phyloP scores from a whole-genome alignment of 768 basidiomycete genomes.

The Rhodotorula taiwanensis region DNA sequence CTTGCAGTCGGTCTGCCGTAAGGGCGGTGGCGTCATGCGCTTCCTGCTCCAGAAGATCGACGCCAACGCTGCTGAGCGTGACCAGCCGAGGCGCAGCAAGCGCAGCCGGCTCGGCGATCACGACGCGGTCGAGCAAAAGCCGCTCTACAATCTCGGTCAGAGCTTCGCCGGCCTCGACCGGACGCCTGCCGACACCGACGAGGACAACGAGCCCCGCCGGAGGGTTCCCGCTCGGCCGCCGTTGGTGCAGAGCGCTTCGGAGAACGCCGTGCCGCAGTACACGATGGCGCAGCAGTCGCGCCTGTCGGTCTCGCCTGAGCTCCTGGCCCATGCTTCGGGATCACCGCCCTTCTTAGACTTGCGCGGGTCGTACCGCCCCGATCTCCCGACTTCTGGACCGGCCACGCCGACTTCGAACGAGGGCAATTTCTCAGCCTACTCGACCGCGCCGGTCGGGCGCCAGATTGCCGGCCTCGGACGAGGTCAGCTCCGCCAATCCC shows the following conservation, averaged over 20 bases:
- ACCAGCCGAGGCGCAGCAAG: slow-evolving; percentile 1
- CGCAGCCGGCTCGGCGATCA: too few relatives aligned
- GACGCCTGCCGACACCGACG: slow-evolving; percentile 1
- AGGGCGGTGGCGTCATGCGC: not conserved
- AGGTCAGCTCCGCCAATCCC: not conserved
- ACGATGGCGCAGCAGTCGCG: too few relatives aligned
- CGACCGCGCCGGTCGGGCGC: not conserved
- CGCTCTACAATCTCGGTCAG: too few relatives aligned
- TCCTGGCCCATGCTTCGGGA: too few relatives aligned
- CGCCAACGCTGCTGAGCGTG: not conserved
- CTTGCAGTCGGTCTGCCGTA: slow-evolving; percentile 8
- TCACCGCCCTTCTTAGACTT: too few relatives aligned
- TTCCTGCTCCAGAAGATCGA: slow-evolving; percentile 17
- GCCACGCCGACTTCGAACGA: too few relatives aligned
- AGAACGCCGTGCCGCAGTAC: slow-evolving; percentile 8
- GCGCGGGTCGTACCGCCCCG: too few relatives aligned
- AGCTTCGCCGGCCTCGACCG: not conserved
- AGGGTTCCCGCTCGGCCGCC: slow-evolving; percentile 9
- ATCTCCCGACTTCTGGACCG: too few relatives aligned
- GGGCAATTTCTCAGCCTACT: not conserved
- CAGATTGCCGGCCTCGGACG: not conserved
- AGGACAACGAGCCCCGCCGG: not conserved
- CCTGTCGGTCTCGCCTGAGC: too few relatives aligned
- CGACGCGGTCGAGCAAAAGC: too few relatives aligned
- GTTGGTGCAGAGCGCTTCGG: slow-evolving; percentile 6